Percentiles rank a stretch among this genome's conserved stretches.
Evolutionary conservation across 1,139 yeast genomes (phyloP).

Genomic region (Pichia sp.): DNA sequence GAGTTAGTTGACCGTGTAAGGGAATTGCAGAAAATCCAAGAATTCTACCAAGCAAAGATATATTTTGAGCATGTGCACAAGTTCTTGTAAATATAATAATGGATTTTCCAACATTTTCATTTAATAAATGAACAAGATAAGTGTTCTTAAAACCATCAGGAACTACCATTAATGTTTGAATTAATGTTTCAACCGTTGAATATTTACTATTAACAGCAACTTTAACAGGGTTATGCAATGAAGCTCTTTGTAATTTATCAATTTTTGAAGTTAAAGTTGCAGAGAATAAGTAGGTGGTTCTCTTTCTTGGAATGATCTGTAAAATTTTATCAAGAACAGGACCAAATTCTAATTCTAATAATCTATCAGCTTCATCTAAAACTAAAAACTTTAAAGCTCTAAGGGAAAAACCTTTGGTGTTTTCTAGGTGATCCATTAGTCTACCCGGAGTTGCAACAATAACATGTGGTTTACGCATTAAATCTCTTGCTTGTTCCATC

Average conservation of each 20-base stretch:
- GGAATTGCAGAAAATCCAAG: slow-evolving; percentile 90
- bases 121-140: slow-evolving; percentile 69
- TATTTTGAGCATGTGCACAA: slow-evolving; percentile 89
- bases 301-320: slow-evolving; percentile 73
- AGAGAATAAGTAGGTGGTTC: slow-evolving; percentile 84
- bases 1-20: slow-evolving; percentile 88
- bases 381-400: slow-evolving; percentile 76
- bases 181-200: slow-evolving; percentile 86
- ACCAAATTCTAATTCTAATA: slow-evolving; percentile 94
- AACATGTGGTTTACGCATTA: slow-evolving; percentile 89
- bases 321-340: slow-evolving; percentile 86
- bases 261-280: slow-evolving; percentile 97
- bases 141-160: slow-evolving; percentile 94
- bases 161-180: slow-evolving; percentile 84
- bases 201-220: slow-evolving; percentile 86
- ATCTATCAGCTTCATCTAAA: slow-evolving; percentile 96
- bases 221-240: slow-evolving; percentile 80
- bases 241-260: slow-evolving; percentile 90
- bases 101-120: slow-evolving; percentile 81
- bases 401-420: slow-evolving; percentile 85
- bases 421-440: slow-evolving; percentile 89
- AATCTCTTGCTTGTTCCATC: slow-evolving; percentile 95
- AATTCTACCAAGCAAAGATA: slow-evolving; percentile 72
- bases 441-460: slow-evolving; percentile 97
- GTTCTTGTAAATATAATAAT: slow-evolving; percentile 89